Percentiles rank a stretch among this genome's conserved stretches.
These are phyloP conservation scores for Amanita polypyramis DNA, from an alignment of 768 basidiomycete genomes.

Conservation along the genomic window DNA sequence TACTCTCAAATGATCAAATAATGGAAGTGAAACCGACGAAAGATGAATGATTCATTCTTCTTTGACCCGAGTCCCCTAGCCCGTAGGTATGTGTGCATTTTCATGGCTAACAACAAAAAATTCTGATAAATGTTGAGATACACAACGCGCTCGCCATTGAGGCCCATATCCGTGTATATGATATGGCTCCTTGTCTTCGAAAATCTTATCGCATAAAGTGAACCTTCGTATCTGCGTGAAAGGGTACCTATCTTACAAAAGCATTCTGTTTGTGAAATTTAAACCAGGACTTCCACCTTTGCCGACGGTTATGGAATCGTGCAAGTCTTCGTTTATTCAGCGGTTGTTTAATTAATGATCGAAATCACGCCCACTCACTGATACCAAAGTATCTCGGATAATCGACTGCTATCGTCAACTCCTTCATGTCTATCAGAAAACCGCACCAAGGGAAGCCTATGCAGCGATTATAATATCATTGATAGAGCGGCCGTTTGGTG, in stretches of 20 bases:
- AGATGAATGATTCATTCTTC: conserved; percentile 40
- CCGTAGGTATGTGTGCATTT: conserved; percentile 74
- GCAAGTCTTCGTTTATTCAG: conserved; percentile 35
- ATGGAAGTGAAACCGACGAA: conserved; percentile 28
- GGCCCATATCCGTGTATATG: conserved; percentile 64
- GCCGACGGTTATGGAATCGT: conserved; percentile 62
- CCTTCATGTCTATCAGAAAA: conserved; percentile 60
- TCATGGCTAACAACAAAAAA: conserved; percentile 74
- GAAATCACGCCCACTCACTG: conserved; percentile 30
- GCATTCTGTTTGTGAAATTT: conserved; percentile 61
- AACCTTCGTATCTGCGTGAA: background rate
- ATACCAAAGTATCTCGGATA: conserved; percentile 56
- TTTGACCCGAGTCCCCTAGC: conserved; percentile 40
- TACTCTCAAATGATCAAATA: background rate
- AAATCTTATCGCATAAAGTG: conserved; percentile 29
- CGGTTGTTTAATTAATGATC: background rate
- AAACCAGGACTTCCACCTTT: conserved; percentile 54
- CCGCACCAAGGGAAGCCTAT: conserved; percentile 95
- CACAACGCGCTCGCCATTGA: conserved; percentile 55
- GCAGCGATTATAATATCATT: background rate
- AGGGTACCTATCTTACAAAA: conserved; percentile 39
- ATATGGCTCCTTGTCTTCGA: conserved; percentile 68
- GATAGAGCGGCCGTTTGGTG: background rate
- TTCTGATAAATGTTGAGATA: conserved; percentile 83
- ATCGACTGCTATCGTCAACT: conserved; percentile 73